Evolutionary conservation across 371 early-diverging fungal genomes (phyloP), one percentile per base, ranked within the genome.

Genomic region (Syncephalastrum monosporum): DNA sequence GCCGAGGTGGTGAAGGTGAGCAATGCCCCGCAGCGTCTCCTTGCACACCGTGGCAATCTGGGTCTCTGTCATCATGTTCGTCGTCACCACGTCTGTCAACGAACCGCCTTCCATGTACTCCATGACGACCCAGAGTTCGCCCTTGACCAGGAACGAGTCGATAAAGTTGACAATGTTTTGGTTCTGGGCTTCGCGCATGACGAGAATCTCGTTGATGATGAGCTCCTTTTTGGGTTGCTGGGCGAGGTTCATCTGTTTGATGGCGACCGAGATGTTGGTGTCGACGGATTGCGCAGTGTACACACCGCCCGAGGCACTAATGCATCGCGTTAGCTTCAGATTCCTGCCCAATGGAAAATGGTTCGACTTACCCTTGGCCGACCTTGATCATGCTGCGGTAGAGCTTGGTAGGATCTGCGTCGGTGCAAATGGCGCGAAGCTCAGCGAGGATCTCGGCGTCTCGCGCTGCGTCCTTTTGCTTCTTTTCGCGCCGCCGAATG

Each of bases 41-140:
- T 84, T 79, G 53, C 94, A 93, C 13, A 97, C 93, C 8, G 92
- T 87, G 6, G 96, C 96, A 59, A 97, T 96, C 65, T 96, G 95
- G n/a, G 90, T 91, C 72, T 97, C 98, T 5, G 91, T 91, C 95
- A 97, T 94, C 81, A 89, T 89, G 68, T 90, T 94, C 53, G 79
- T 86, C 0, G 93, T 93, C n/a, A 97, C 93, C 10, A 92, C 92
- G 55, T 93, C 94, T 1, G 96, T 97, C 54, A 97, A 70, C 47
- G 90, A 85, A 15, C 97, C 97, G 29, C 96, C 97, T 65, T 95
- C 95, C 97, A 97, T 97, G 63, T 94, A 97, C 77, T 97, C 97
- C 95, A 95, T 97, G 17, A 95, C 88, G 2, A 90, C 90, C 95
- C 94, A 96, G 16, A 96, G 79, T 60, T 94, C 93, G n/a, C 90